Base-by-base conservation (phyloP, 2,329 filamentous ascomycete genomes). In the Ambrosiella beaveri region DNA sequence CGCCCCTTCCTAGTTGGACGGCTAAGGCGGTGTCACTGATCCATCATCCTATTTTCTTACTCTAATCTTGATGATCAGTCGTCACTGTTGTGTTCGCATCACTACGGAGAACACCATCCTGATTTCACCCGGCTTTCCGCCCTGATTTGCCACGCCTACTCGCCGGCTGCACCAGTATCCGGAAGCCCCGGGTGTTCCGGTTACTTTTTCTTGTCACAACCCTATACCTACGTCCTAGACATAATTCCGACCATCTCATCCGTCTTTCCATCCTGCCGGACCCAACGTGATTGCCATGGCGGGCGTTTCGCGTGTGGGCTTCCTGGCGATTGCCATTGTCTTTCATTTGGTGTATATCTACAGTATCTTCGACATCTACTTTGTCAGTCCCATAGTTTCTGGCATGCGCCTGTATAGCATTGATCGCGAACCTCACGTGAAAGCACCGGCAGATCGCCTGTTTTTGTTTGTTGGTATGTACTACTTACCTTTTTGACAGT, bases 341-440 rank as follows among this genome's bases (percentile, higher is more conserved):
- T 98, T 98, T 69, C 94, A 98, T 71, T 70, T 97, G 57, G 80
- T 95, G 63, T 98, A 98, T 70, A 85, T 95, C 59, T 86, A 85
- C 68, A 95, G 89, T 61, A 97, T 97, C 66, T 98, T 98, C 72
- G 90, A 96, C 70, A 93, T 97, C 63, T 97, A 98, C 72, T 98
- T 98, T 68, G 89, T 96, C 67, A 96, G 89, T 68, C 93, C 93
- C 19, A 93, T 98, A 64, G 93, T 97, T 57, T 86, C 85, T 74
- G 93, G 93, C 67, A 98, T 98, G 93, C 81, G 79, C 66, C 79
- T 89, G 61, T 90, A 88, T 70, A 73, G 75, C 51, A 75, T 94
- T 41, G 80, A 89, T 61, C 76, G 83, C 58, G 72, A 78, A 44
- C 64, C 71, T 47, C 71, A 73, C 56, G 69, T 70, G 55, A 81